phyloP scores from a whole-genome alignment of 768 basidiomycete genomes.

The Boletellus ananas region DNA sequence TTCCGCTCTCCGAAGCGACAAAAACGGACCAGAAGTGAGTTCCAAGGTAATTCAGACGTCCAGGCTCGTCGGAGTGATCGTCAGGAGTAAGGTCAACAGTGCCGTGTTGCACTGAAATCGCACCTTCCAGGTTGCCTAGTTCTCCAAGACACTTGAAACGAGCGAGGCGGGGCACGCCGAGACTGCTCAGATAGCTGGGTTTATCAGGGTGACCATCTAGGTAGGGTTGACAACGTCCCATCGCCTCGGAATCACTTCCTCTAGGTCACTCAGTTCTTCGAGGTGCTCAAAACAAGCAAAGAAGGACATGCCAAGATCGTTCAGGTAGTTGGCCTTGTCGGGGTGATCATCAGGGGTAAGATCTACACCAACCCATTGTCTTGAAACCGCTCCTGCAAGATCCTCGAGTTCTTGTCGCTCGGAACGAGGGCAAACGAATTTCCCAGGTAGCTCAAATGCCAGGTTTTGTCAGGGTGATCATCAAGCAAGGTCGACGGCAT shows the following conservation, averaged over 20 bases:
- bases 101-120: too few relatives aligned
- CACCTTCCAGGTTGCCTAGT: background rate
- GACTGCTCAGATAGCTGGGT: background rate
- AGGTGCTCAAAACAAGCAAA: too few relatives aligned
- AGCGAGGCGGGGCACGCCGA: background rate
- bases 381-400: background rate
- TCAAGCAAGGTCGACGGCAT: background rate
- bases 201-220: background rate
- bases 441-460: background rate
- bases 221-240: background rate
- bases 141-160: background rate
- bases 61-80: too few relatives aligned
- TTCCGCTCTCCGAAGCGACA: too few relatives aligned
- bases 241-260: background rate
- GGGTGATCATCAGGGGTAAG: too few relatives aligned
- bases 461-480: background rate
- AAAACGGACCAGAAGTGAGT: too few relatives aligned
- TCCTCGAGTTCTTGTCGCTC: background rate
- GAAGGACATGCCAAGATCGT: too few relatives aligned
- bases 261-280: too few relatives aligned
- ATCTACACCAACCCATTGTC: too few relatives aligned
- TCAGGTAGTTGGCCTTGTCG: too few relatives aligned
- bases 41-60: too few relatives aligned
- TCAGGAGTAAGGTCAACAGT: too few relatives aligned
- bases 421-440: background rate